Base-by-base conservation (phyloP, 768 basidiomycete species). In the Naematelia aurantialba region DNA sequence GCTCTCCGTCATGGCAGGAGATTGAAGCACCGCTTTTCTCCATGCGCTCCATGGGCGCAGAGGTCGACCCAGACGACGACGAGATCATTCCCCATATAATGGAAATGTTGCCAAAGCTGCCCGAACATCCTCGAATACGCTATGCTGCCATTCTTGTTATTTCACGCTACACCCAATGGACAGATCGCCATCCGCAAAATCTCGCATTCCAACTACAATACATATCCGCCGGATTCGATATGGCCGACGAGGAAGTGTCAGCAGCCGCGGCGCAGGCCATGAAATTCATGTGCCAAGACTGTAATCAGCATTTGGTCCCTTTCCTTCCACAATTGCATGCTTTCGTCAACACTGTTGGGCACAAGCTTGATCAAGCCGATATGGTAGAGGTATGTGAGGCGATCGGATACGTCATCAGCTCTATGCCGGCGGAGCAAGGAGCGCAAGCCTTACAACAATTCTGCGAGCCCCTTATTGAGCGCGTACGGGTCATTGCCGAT, bases 11-110 rank as follows among this genome's bases (percentile, higher is more conserved):
- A 14, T 99, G 96, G 96, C 96, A 98, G 75, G 91, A 91, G 74
- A 86, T 99, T 50, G 96, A 99, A 74, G 96, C 96, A 0, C 96
- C 96, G 0, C 78, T 99, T 42, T 99, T 99, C 78, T 91, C 93
- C 17, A 87, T 99, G 87, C 83, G 96, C 46, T 92, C 94, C 12
- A 98, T 99, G 90, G 96, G 96, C 10, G 93, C 91, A 3, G 87
- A 93, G 76, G 83, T 98, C 22, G 89, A 97, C 68, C 80, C 85
- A 8, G 79, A 81, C 42, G 93, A 98, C 75, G 83, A 89, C 50
- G 83, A 82, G 60, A 85, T 89, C 31, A 86, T 98, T n/a, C 92
- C 93, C 1, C 90, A 91, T 75, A 93, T 98, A 69, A 91, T 99
- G 85, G 89, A 92, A 69, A 82, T 97, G 47, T 85, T 99, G 27